Evolutionary conservation across 768 basidiomycete genomes (phyloP), one percentile per base, ranked within the genome.

Genomic region (Mycena kentingensis): DNA sequence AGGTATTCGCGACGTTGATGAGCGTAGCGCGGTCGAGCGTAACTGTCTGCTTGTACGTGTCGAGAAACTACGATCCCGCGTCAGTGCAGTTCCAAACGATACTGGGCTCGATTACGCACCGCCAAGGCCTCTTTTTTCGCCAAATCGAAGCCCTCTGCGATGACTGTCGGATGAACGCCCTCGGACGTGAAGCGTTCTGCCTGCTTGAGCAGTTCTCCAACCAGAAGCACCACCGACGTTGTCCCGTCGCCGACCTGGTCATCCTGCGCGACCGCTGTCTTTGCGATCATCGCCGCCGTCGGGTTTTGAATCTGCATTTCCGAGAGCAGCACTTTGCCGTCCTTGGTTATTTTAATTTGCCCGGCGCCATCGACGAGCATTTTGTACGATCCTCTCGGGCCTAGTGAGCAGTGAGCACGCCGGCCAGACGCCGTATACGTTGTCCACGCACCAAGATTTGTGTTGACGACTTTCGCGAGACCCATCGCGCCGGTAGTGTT

Each of bases 261-360:
- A 62, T 99, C 97, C 69, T 98, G 97, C 3, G 97, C 96, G 21
- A 98, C 96, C 13, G 97, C 97, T 36, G 97, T 98, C 46, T 94
- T 85, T 39, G 97, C 97, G 66, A 99, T 93, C 93, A 99, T 96
- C 27, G 97, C 95, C 16, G 97, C 97, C 3, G 97, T 98, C 26
- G 97, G 97, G 70, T 99, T 98, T 73, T 92, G 90, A 63, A 99
- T 99, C 75, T 98, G 97, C 97, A 99, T 99, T 76, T 99, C 97
- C 35, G 94, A 96, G 52, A 99, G 79, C 50, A 99, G 74, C 35
- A 98, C 96, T 75, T 99, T 99, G 58, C 97, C 97, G 66, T 98
- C 97, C 78, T 98, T 99, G 59, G 97, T 98, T 91, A 99, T 95
- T 81, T 98, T 99, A 71, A 99, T 95, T 74, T 94, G 91, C 10